These are phyloP conservation scores for Corylus americana DNA, from an alignment of 306 rosid species.

Conservation along the genomic window DNA sequence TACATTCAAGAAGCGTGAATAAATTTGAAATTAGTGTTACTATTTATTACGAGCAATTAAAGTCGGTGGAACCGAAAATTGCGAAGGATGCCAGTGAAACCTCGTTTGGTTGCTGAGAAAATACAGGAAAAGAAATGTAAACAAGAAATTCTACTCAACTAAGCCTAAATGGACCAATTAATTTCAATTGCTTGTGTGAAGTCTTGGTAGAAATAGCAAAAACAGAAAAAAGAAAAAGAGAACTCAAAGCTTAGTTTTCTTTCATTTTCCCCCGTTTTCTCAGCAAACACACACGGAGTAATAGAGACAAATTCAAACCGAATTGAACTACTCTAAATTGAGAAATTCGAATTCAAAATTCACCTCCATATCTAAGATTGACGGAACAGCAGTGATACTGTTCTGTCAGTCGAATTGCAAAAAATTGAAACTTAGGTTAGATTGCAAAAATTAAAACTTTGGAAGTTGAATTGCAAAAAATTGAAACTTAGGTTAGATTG, in stretches of 20 bases:
- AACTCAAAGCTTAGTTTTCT: background rate
- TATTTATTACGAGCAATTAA: constrained; percentile 9
- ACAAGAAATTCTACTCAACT: background rate
- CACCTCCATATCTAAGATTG: constrained; percentile 63
- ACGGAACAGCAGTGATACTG: too few species aligned
- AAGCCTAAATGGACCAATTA: background rate
- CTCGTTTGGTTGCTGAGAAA: constrained; percentile 28
- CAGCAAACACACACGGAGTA: background rate
- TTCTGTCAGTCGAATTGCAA: too few species aligned
- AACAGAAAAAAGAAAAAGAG: background rate
- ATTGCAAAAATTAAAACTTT: too few species aligned
- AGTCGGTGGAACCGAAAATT: constrained; percentile 13
- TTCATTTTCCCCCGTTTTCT: background rate
- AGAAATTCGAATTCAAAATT: background rate
- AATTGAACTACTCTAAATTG: background rate
- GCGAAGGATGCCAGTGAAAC: background rate
- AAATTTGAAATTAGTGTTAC: constrained; percentile 1
- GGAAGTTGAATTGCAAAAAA: too few species aligned
- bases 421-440: too few species aligned
- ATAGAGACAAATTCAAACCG: background rate
- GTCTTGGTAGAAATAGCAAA: background rate
- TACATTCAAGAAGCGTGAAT: constrained; percentile 30
- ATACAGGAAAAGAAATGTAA: constrained; percentile 17
- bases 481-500: too few species aligned
- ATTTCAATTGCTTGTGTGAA: background rate